Evolutionary conservation across 805 yeast species (phyloP).

Genomic region (Kurtzmaniella fragi): DNA sequence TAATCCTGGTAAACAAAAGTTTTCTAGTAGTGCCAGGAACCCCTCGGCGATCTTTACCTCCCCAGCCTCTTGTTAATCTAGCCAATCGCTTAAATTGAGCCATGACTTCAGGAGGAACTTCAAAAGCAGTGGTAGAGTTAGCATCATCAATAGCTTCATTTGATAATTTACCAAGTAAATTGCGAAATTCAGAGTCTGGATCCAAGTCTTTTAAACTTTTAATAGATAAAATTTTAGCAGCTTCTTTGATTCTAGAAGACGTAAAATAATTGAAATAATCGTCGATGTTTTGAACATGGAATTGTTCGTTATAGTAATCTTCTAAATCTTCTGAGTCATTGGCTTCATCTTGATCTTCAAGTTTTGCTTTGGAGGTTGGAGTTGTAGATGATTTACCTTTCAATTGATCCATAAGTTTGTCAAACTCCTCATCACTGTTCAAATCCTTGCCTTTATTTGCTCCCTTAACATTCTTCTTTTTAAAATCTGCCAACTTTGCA

Average conservation of each 20-base stretch:
- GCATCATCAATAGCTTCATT: slow-evolving; percentile 68
- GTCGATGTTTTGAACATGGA: slow-evolving; percentile 33
- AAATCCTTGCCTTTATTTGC: slow-evolving; percentile 7
- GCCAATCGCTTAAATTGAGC: slow-evolving; percentile 57
- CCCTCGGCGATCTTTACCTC: slow-evolving; percentile 67
- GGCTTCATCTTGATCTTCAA: slow-evolving; percentile 19
- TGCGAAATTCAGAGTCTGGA: slow-evolving; percentile 69
- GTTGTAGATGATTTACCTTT: slow-evolving; percentile 17
- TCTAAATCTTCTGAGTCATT: slow-evolving; percentile 20
- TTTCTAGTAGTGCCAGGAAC: slow-evolving; percentile 75
- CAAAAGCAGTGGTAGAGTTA: slow-evolving; percentile 65
- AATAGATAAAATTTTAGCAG: slow-evolving; percentile 39
- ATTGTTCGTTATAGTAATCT: slow-evolving; percentile 7
- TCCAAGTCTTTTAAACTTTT: slow-evolving; percentile 51
- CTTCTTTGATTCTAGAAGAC: slow-evolving; percentile 33
- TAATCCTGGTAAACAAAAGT: slow-evolving; percentile 61
- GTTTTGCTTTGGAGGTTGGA: slow-evolving; percentile 8
- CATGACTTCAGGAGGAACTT: slow-evolving; percentile 63
- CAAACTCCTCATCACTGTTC: slow-evolving; percentile 56
- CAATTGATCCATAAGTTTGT: slow-evolving; percentile 45
- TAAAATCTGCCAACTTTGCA: slow-evolving; percentile 6
- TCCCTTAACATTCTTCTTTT: slow-evolving; percentile 16
- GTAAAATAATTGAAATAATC: slow-evolving; percentile 46
- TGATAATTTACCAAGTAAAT: slow-evolving; percentile 68
- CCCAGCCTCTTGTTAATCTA: slow-evolving; percentile 72